Base-by-base conservation (phyloP, 352 stramenopile species). In the Globisporangium barbulae region DNA sequence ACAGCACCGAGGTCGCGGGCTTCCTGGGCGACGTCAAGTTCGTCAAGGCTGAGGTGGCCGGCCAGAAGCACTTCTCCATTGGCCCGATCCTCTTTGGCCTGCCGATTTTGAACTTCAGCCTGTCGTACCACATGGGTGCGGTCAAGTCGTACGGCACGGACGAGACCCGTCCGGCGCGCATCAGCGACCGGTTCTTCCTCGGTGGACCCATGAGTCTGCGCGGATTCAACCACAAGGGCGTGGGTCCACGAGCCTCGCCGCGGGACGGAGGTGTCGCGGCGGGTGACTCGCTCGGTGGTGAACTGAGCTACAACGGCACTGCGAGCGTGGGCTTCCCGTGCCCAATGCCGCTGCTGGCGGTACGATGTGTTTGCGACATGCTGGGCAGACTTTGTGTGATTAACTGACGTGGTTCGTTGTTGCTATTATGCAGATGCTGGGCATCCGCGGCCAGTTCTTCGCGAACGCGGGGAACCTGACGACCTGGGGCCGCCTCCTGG, bases 101-200 rank as follows among this genome's bases (percentile, higher is more conserved):
- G 31, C 84, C 88, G 42, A 81, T 91, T 49, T 60, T 96, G 37
- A 96, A 84, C 76, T 87, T 96, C 62, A 93, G 84, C 58, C 68
- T 96, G 19, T 87, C 83, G 25, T 88, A 88, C 42, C 82, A 92
- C 57, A 30, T 94, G 42, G 85, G 86, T 33, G 85, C 76, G 15
- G 73, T 93, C 53, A 92, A 93, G 67, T 90, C 79, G n/a, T 93
- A 90, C 60, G 81, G 83, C n/a, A 68, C 54, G 49, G 83, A 92
- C 53, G 72, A 88, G 56, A 69, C 81, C 59, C 85, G 82, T n/a
- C 84, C 86, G 15, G 85, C 88, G n/a, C 83, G 86, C 22, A 91
- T 98, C 53, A 97, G 89, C 69, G 91, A 98, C 65, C 86, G 91
- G 13, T 98, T 97, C 65, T 96, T 97, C 75, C 65, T 98, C 30